Evolutionary conservation across 2,329 filamentous ascomycete genomes (phyloP).

Genomic region (Aspergillus sp.): DNA sequence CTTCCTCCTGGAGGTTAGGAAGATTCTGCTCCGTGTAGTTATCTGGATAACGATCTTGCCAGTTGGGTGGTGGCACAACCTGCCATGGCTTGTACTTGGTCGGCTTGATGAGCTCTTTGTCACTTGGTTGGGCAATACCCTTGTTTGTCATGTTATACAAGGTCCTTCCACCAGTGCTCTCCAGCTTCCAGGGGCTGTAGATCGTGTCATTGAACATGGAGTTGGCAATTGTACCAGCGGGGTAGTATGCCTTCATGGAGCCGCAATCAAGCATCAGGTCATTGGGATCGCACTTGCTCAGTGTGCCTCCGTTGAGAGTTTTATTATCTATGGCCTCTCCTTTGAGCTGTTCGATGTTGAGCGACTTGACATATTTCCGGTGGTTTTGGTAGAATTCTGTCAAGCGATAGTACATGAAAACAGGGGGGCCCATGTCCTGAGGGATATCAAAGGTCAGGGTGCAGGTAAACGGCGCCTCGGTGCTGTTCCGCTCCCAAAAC

Average conservation of each 20-base stretch:
- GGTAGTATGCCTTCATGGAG: constrained; percentile 73
- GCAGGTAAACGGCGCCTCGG: constrained; percentile 53
- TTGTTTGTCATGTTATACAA: constrained; percentile 72
- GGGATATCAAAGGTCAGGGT: constrained; percentile 73
- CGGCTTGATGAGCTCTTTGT: constrained; percentile 70
- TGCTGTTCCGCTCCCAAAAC: constrained; percentile 23
- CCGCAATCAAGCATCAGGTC: constrained; percentile 52
- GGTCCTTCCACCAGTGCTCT: constrained; percentile 46
- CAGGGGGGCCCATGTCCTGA: constrained; percentile 71
- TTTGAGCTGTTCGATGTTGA: constrained; percentile 76
- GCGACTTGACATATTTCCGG: constrained; percentile 87
- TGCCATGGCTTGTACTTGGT: constrained; percentile 61
- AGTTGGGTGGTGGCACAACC: constrained; percentile 82
- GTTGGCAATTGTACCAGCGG: constrained; percentile 93
- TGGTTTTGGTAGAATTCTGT: constrained; percentile 99
- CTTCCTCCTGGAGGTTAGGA: constrained; percentile 68
- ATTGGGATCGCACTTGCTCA: too few species aligned
- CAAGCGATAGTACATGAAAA: constrained; percentile 90
- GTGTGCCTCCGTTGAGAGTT: constrained; percentile 61
- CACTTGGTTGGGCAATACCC: constrained; percentile 82
- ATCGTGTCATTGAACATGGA: constrained; percentile 96
- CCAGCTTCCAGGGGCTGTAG: constrained; percentile 53
- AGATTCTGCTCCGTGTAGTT: constrained; percentile 64
- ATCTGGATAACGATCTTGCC: constrained; percentile 65
- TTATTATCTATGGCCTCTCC: constrained; percentile 59